These are phyloP conservation scores for Przewalskia tangutica DNA, from an alignment of 257 asterid genomes.

Conservation along the genomic window DNA sequence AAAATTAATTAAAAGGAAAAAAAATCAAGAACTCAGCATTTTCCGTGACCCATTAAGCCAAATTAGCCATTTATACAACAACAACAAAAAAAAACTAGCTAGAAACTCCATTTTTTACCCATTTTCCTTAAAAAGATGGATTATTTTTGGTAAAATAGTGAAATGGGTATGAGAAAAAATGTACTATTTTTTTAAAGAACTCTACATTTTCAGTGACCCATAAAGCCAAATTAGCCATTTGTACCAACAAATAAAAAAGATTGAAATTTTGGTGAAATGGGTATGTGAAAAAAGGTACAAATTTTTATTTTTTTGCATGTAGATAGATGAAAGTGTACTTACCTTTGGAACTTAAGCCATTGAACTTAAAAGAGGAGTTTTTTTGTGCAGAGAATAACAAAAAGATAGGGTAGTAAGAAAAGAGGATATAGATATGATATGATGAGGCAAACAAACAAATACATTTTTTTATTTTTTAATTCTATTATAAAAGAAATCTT, in stretches of 20 bases:
- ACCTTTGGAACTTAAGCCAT: constrained; percentile 25
- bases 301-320: not conserved
- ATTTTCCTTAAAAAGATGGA: not conserved
- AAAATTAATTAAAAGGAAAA: not conserved
- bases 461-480: not conserved
- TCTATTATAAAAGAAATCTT: constrained; percentile 1
- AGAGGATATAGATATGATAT: constrained; percentile 17
- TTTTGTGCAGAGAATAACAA: constrained; percentile 11
- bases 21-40: not conserved
- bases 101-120: not conserved
- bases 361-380: constrained; percentile 6
- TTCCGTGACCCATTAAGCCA: constrained; percentile 4
- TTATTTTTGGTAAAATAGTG: not conserved
- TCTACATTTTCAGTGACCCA: not conserved
- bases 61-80: not conserved
- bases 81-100: not conserved
- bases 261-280: not conserved
- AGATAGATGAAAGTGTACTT: constrained; percentile 9
- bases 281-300: not conserved
- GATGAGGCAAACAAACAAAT: not conserved
- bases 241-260: not conserved
- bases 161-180: constrained; percentile 9
- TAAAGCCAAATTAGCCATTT: too few species aligned
- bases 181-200: not conserved
- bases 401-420: constrained; percentile 46